phyloP scores from a whole-genome alignment of 345 rosid genomes.

The Eucalyptus camaldulensis region DNA sequence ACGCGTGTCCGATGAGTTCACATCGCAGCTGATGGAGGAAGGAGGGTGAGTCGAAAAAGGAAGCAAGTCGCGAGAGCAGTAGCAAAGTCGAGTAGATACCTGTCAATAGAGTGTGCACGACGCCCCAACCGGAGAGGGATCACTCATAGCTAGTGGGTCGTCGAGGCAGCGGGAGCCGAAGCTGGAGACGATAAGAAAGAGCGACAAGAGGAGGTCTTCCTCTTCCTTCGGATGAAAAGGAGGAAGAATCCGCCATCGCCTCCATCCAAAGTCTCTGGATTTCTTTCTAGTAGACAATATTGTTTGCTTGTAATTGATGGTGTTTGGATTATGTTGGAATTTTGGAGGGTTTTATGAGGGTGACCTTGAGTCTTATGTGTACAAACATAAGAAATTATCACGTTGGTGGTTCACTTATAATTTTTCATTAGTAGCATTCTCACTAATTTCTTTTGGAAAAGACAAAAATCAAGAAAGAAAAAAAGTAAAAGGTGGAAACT shows the following conservation, averaged over 20 bases:
- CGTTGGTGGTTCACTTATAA: too few species aligned
- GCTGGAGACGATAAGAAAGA: constrained; percentile 68
- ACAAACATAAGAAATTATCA: too few species aligned
- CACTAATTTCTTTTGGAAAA: too few species aligned
- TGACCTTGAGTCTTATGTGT: too few species aligned
- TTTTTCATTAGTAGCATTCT: too few species aligned
- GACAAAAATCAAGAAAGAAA: too few species aligned
- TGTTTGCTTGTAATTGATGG: too few species aligned
- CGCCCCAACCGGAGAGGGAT: constrained; percentile 50
- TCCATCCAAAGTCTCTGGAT: background rate
- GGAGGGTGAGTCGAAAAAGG: background rate
- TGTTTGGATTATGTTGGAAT: too few species aligned
- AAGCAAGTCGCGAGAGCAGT: background rate
- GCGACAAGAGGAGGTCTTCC: constrained; percentile 11
- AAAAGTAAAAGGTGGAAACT: too few species aligned
- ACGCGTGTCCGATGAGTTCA: constrained; percentile 71
- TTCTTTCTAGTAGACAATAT: too few species aligned
- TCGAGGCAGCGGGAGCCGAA: constrained; percentile 61
- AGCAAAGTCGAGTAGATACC: background rate
- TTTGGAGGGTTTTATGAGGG: too few species aligned
- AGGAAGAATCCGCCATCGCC: constrained; percentile 6
- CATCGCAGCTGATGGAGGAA: constrained; percentile 43
- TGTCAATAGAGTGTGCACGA: constrained; percentile 27
- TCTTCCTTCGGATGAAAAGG: constrained; percentile 31
- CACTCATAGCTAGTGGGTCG: constrained; percentile 42